Evolutionary conservation across 1,284 basidiomycete genomes (phyloP).

Genomic region (Fomitopsis schrenkii): DNA sequence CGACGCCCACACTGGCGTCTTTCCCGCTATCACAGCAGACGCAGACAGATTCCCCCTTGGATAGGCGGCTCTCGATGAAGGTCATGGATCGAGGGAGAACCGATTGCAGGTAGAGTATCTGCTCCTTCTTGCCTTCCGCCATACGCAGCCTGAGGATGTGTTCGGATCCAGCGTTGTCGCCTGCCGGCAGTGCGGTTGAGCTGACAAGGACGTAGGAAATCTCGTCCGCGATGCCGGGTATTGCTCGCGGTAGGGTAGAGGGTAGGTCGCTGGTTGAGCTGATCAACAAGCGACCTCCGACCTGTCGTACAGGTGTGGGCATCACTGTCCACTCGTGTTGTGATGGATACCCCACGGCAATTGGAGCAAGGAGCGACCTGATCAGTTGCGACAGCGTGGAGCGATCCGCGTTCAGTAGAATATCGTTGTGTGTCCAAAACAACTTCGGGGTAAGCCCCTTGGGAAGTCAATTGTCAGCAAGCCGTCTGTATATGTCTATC

Average conservation of each 20-base stretch:
- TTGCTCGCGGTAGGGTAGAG: constrained; percentile 6
- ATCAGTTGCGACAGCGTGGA: constrained; percentile 47
- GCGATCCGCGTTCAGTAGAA: constrained; percentile 47
- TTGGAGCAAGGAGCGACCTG: constrained; percentile 32
- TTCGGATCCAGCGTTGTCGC: not conserved
- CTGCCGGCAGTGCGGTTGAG: not conserved
- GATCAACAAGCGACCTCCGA: constrained; percentile 21
- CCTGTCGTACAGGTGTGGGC: constrained; percentile 23
- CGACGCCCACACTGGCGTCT: constrained; percentile 63
- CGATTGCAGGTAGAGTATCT: constrained; percentile 42
- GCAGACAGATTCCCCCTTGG: constrained; percentile 35
- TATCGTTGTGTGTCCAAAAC: constrained; percentile 63
- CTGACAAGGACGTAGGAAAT: constrained; percentile 22
- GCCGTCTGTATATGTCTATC: constrained; percentile 12
- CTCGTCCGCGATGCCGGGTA: constrained; percentile 1
- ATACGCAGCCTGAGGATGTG: constrained; percentile 29
- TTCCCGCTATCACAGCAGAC: constrained; percentile 55
- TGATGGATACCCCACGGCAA: not conserved
- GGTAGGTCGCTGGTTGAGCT: constrained; percentile 23
- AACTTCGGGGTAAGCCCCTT: constrained; percentile 69
- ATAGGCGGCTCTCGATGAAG: constrained; percentile 43
- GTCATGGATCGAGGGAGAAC: constrained; percentile 46
- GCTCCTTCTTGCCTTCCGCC: constrained; percentile 49
- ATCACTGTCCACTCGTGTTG: constrained; percentile 12
- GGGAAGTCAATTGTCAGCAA: not conserved